These are phyloP conservation scores for Fusarium clavum DNA, from an alignment of 2,329 filamentous ascomycete species.

Conservation along the genomic window DNA sequence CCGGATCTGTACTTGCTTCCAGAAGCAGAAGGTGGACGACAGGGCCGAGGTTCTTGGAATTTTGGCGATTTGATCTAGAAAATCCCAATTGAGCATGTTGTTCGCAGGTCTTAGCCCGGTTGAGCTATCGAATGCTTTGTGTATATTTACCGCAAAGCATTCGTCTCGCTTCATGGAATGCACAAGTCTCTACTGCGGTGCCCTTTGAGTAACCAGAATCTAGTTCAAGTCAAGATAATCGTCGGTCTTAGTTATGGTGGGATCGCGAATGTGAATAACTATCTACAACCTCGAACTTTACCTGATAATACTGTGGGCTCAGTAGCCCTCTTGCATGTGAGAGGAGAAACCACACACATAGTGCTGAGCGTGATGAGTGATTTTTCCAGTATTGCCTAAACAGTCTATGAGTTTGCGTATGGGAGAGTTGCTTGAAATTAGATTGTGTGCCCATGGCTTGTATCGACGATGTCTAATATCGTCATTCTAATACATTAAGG, in stretches of 20 bases:
- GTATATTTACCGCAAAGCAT: slow-evolving; percentile 1
- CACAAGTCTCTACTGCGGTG: not conserved
- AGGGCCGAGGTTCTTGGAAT: slow-evolving; percentile 6
- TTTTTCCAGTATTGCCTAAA: not conserved
- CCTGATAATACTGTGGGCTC: not conserved
- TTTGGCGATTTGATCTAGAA: slow-evolving; percentile 13
- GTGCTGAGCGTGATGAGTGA: not conserved
- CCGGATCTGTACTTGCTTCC: slow-evolving; percentile 27
- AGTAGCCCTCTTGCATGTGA: not conserved
- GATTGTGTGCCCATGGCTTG: not conserved
- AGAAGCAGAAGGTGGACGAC: slow-evolving; percentile 40
- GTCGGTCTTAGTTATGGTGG: not conserved
- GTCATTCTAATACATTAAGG: not conserved
- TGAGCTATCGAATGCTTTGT: slow-evolving; percentile 9
- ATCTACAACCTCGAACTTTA: not conserved
- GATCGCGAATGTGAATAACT: not conserved
- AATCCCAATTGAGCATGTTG: slow-evolving; percentile 5
- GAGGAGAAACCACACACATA: not conserved
- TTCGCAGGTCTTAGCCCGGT: slow-evolving; percentile 18
- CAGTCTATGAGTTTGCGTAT: not conserved
- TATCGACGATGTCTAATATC: not conserved
- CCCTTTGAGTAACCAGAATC: not conserved
- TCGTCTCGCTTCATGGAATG: not conserved
- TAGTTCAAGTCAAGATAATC: not conserved
- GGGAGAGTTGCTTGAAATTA: not conserved